phyloP scores from a whole-genome alignment of 140 eudicot genomes.

The Flaveria floridana region DNA sequence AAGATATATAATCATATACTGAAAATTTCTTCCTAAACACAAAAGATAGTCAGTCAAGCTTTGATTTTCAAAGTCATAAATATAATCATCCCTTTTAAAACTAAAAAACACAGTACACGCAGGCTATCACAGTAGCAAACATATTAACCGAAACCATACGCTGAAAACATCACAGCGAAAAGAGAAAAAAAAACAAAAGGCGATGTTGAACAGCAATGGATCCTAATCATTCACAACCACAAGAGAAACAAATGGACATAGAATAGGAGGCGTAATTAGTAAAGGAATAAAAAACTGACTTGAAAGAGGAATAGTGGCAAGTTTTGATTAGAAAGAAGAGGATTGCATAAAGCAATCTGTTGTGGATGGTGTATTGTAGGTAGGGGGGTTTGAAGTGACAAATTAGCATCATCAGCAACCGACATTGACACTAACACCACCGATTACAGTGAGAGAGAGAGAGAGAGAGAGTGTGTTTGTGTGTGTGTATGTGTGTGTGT shows the following conservation, averaged over 20 bases:
- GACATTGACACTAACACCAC: conserved; percentile 27
- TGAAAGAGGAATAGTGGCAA: conserved; percentile 21
- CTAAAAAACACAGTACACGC: not conserved
- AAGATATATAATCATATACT: not conserved
- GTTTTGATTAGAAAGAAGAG: conserved; percentile 14
- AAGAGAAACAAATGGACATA: too few species aligned
- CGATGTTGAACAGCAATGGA: not conserved
- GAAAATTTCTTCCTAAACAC: too few species aligned
- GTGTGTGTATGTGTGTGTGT: not conserved
- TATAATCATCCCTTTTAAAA: not conserved
- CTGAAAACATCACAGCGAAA: conserved; percentile 1
- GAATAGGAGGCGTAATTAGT: too few species aligned
- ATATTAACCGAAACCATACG: not conserved
- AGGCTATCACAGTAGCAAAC: not conserved
- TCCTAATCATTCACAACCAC: not conserved
- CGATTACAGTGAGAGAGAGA: not conserved
- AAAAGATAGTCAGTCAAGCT: too few species aligned
- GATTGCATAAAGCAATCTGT: conserved; percentile 27
- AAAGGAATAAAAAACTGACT: conserved; percentile 22
- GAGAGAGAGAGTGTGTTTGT: not conserved
- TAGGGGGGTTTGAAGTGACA: conserved; percentile 31
- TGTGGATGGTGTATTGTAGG: conserved; percentile 35
- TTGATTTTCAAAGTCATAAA: too few species aligned
- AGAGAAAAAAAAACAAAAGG: not conserved
- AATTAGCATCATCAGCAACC: conserved; percentile 33